Evolutionary conservation across 768 basidiomycete species (phyloP), one percentile per base, ranked within the genome.

Genomic region (Fistulinella prunicolor): DNA sequence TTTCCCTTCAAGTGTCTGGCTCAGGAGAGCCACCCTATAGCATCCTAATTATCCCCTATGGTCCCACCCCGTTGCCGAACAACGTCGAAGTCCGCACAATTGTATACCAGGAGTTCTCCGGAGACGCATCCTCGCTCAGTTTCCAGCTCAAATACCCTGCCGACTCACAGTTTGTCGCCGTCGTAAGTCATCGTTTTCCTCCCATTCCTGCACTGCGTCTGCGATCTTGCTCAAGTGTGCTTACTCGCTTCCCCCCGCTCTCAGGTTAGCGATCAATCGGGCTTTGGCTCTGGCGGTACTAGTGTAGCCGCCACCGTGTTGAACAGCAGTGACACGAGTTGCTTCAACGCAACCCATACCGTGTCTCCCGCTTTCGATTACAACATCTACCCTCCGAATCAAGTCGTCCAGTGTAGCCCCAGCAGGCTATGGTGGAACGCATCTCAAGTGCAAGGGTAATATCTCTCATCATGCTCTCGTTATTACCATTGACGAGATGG

Each of bases 251-350:
- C 14, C 20, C 13, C 13, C 16, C 29, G 3, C 20, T 29, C 34
- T 17, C 51, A 84, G 83, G 73, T 85, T 54, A 81, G 80, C 59
- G 84, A 85, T 54, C 65, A 62, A 38, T 69, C 71, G 1, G 78
- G 76, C 1, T 89, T 89, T 59, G 88, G 83, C 6, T 71, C 81
- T 0, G 89, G 89, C 6, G 89, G 89, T 4, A 88, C 89, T 1
- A 89, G 83, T 48, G 80, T 79, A 3, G 77, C 80, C 2, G 82
- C 79, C 2, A 73, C 70, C 51, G 86, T 89, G 23, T 61, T 64
- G 22, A 39, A 58, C 9, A 83, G 79, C 1, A 66, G 65, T 37
- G 79, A 85, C 59, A 51, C 72, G 10, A 76, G 74, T 45, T 91
- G 89, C 65, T 89, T 81, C 57, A 70, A 86, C 50, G 22, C 79